A percentile compares a stretch with the other conserved stretches of the same genome.
Evolutionary conservation across 257 asterid species (phyloP).

Genomic region (Salvia rosmarinus): DNA sequence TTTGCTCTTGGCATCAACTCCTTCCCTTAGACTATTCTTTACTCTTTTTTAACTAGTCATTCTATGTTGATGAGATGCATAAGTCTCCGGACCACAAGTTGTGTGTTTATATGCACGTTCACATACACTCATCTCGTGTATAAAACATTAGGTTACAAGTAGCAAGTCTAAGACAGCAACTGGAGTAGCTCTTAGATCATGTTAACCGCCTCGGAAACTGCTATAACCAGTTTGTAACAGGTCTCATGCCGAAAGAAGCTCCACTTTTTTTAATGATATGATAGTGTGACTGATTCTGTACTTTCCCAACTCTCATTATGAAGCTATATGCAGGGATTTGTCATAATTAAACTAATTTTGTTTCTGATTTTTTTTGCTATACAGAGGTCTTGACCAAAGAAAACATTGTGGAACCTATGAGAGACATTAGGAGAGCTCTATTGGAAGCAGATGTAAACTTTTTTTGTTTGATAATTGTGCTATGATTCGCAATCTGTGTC

Average conservation of each 20-base stretch:
- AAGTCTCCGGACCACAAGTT: background rate
- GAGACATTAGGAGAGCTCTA: slow-evolving; percentile 93
- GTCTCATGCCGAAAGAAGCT: background rate
- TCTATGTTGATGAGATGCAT: background rate
- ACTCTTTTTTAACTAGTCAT: background rate
- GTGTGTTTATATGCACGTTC: background rate
- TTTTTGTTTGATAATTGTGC: background rate
- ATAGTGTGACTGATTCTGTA: slow-evolving; percentile 8
- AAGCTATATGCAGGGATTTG: background rate
- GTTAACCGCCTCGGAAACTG: too few species aligned
- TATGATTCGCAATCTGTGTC: slow-evolving; percentile 19
- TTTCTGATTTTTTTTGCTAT: slow-evolving; percentile 17
- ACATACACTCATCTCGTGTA: background rate
- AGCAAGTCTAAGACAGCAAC: background rate
- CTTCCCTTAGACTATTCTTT: background rate
- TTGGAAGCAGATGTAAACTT: slow-evolving; percentile 90
- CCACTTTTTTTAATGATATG: background rate
- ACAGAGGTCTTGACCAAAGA: slow-evolving; percentile 95
- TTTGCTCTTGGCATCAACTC: background rate
- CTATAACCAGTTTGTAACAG: background rate
- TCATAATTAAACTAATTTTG: background rate
- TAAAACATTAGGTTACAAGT: background rate
- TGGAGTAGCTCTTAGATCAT: background rate
- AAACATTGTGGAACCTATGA: slow-evolving; percentile 95
- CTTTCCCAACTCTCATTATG: background rate